phyloP scores from a whole-genome alignment of 75 land plant genomes.

The Cupressus sempervirens region DNA sequence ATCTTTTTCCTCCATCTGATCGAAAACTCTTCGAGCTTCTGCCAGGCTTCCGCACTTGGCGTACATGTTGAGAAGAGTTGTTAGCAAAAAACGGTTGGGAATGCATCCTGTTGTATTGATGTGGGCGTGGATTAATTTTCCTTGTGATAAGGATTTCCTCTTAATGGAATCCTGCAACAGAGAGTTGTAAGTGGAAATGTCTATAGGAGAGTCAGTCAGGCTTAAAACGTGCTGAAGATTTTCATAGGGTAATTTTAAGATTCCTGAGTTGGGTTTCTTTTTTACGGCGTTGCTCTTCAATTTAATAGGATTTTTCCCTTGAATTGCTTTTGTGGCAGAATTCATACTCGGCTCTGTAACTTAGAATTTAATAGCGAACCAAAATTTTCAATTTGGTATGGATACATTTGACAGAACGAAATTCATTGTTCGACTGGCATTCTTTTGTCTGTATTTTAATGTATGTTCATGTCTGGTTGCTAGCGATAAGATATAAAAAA shows the following conservation, averaged over 20 bases:
- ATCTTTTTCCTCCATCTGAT: neutral
- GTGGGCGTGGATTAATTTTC: slow-evolving; percentile 4
- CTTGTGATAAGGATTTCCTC: neutral
- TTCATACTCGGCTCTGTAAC: no score
- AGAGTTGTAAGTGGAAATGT: neutral
- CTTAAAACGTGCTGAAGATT: neutral
- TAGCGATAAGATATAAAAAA: no score
- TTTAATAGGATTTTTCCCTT: no score
- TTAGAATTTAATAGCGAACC: no score
- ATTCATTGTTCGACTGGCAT: no score
- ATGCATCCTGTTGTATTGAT: neutral
- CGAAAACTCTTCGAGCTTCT: slow-evolving; percentile 7
- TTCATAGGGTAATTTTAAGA: neutral
- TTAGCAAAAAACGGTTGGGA: neutral
- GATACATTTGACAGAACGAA: no score
- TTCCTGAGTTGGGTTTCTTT: neutral
- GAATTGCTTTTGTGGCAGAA: no score
- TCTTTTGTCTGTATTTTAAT: no score
- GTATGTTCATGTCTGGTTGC: no score
- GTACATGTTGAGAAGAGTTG: slow-evolving; percentile 9
- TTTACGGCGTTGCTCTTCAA: no score
- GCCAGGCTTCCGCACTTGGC: slow-evolving; percentile 10
- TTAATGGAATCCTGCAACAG: slow-evolving; percentile 2
- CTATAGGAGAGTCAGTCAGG: neutral
- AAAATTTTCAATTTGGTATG: no score